These are phyloP conservation scores for Trametes gibbosa DNA, from an alignment of 768 basidiomycete genomes.

Conservation along the genomic window DNA sequence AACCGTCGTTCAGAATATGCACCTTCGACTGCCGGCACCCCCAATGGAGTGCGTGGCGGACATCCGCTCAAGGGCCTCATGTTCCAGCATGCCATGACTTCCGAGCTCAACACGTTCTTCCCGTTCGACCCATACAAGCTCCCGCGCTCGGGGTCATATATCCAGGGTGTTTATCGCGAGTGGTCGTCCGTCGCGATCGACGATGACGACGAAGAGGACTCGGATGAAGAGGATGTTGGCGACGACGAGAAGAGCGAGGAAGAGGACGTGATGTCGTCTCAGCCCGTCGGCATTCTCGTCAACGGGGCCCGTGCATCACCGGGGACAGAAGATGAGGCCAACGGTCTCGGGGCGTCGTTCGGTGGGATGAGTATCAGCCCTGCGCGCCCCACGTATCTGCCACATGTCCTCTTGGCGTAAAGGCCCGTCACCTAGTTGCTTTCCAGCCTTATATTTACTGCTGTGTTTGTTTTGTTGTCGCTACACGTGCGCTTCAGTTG, in stretches of 20 bases:
- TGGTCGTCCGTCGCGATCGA: conserved; percentile 79
- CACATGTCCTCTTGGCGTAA: neutral
- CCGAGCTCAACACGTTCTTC: conserved; percentile 91
- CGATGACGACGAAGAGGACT: conserved; percentile 64
- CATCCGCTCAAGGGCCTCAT: conserved; percentile 22
- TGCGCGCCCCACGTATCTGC: conserved; percentile 21
- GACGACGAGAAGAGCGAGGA: neutral
- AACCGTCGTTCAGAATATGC: conserved; percentile 68
- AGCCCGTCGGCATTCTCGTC: conserved; percentile 15
- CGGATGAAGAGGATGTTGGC: conserved; percentile 41
- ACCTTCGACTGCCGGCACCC: conserved; percentile 17
- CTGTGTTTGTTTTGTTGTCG: conserved; percentile 3
- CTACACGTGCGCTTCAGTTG: neutral
- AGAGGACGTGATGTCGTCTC: neutral
- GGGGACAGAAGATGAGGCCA: conserved; percentile 37
- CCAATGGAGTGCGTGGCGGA: neutral
- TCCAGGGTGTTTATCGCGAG: conserved; percentile 84
- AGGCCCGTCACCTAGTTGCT: neutral
- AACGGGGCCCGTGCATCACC: conserved; percentile 22
- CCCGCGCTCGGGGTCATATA: conserved; percentile 70
- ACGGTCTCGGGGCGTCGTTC: conserved; percentile 62
- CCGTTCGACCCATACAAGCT: conserved; percentile 98
- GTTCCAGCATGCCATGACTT: conserved; percentile 40
- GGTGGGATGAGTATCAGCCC: conserved; percentile 88
- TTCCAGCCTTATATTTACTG: neutral